Evolutionary conservation across 140 eudicot species (phyloP), one percentile per base, ranked within the genome.

Genomic region (Senecio squalidus): DNA sequence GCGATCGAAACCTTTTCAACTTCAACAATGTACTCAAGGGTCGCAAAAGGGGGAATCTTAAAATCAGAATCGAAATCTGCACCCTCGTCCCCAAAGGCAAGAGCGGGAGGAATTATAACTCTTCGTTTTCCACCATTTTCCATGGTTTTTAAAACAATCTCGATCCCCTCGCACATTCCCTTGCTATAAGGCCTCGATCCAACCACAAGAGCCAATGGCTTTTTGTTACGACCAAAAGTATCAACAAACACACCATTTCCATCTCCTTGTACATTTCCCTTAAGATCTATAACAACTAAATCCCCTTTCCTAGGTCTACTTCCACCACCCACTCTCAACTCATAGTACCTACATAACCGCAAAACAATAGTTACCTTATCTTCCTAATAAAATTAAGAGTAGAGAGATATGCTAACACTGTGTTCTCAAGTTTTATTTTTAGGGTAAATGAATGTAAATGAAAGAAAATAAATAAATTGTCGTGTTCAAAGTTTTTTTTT

Each of bases 131-230:
- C 95, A 16, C 98, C 98, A n/a, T 87, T 82, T 24, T 83, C 86
- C 91, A 90, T 90, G 6, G 79, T 60, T 66, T 55, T 76, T 67
- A 90, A 55, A 18, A 83, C 91, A 51, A 67, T 76, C 46, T 90
- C 94, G 6, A 90, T 54, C 10, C 98, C 98, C 74, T 90, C 98
- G 60, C 98, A 90, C 77, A 90, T 80, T 51, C 98, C 98, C 52
- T 72, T 90, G 50, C 83, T 78, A 39, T 80, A 90, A 60, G 95
- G 98, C 71, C 91, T 83, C 51, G 91, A 83, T 17, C 95, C 98
- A 79, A 90, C 68, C 30, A 90, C 90, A 10, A 90, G 74, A 44
- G 95, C 98, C 57, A 86, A 68, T 49, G 95, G 83, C 59, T 65
- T 89, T 72, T 86, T 80, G 25, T 67, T 80, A 23, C 77, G 62